These are phyloP conservation scores for Aciculosporium take DNA, from an alignment of 2,329 filamentous ascomycete genomes.

Conservation along the genomic window DNA sequence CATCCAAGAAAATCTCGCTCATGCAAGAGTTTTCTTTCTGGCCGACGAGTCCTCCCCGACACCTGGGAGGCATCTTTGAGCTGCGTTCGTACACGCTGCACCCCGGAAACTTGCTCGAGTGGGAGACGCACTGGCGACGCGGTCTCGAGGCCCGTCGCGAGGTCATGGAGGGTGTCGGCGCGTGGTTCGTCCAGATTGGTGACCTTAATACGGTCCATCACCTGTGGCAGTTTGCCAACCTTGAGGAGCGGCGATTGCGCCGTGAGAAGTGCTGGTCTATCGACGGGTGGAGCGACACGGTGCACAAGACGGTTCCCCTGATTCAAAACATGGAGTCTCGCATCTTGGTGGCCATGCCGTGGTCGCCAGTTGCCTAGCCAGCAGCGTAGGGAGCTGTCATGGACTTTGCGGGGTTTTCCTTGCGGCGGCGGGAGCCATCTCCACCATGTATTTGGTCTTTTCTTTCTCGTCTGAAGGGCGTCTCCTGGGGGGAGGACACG, in stretches of 20 bases:
- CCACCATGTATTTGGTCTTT: no score
- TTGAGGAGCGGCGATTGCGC: constrained; percentile 81
- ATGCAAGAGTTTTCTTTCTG: constrained; percentile 99
- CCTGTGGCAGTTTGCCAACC: constrained; percentile 94
- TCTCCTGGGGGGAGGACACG: no score
- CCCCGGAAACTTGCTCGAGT: constrained; percentile 89
- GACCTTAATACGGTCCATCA: constrained; percentile 97
- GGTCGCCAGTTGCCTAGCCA: constrained; percentile 73
- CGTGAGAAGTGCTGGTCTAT: constrained; percentile 92
- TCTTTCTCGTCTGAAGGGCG: no score
- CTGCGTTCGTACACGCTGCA: constrained; percentile 92
- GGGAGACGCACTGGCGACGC: constrained; percentile 96
- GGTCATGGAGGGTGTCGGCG: constrained; percentile 96
- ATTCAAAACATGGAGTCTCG: constrained; percentile 95
- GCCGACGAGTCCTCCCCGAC: constrained; percentile 83
- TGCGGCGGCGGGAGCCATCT: no score
- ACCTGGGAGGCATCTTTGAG: constrained; percentile 87
- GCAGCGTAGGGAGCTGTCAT: not conserved
- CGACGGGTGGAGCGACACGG: constrained; percentile 91
- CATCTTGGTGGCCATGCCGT: constrained; percentile 87
- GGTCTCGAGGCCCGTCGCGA: constrained; percentile 82
- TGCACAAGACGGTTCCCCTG: constrained; percentile 94
- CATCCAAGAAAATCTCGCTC: constrained; percentile 70
- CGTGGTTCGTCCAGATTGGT: constrained; percentile 98
- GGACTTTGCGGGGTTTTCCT: no score